phyloP scores from a whole-genome alignment of 139 green algal genomes.

The Monoraphidium neglectum region DNA sequence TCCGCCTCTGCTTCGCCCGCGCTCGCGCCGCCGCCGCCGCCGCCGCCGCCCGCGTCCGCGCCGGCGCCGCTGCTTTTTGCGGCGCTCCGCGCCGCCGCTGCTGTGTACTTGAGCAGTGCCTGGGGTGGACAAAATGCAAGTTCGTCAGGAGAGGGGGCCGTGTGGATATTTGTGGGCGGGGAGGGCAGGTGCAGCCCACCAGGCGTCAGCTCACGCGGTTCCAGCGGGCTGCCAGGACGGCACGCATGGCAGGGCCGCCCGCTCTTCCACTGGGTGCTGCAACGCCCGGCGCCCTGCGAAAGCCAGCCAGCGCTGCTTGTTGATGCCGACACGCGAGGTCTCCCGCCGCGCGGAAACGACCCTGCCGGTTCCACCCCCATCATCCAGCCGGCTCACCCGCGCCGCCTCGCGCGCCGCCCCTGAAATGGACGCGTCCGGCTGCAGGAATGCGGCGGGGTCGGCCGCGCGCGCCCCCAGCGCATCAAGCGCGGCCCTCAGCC shows the following conservation, averaged over 20 bases:
- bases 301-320: too few species aligned
- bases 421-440: conserved; percentile 53
- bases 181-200: not conserved
- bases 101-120: conserved; percentile 28
- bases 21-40: not conserved
- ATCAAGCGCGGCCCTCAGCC: conserved; percentile 31
- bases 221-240: too few species aligned
- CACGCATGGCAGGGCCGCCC: too few species aligned
- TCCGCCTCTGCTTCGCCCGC: not conserved
- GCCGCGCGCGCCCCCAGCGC: conserved; percentile 29
- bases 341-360: not conserved
- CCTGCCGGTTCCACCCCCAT: not conserved
- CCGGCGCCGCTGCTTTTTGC: not conserved
- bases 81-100: not conserved
- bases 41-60: not conserved
- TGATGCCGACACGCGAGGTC: too few species aligned
- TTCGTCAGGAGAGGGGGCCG: not conserved
- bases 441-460: conserved; percentile 61
- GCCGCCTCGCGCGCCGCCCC: conserved; percentile 49
- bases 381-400: conserved; percentile 39
- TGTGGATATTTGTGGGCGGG: not conserved
- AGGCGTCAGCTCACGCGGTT: too few species aligned
- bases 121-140: not conserved
- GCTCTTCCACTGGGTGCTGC: too few species aligned
- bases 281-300: too few species aligned